Percentiles rank a stretch among this genome's conserved stretches.
phyloP scores from a whole-genome alignment of 345 rosid genomes.

The Citrus sp. region DNA sequence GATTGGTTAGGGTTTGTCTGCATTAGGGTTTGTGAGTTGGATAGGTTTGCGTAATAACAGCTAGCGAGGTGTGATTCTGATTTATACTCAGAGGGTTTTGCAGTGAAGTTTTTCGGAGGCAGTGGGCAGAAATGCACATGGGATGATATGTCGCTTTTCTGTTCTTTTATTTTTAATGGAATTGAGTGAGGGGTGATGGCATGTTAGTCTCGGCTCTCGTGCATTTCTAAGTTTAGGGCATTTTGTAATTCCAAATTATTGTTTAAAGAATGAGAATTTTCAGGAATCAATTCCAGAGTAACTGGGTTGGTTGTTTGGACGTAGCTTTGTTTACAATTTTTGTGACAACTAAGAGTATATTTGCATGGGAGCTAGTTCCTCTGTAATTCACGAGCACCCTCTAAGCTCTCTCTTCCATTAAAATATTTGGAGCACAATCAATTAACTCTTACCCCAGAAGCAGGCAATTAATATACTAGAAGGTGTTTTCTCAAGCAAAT shows the following conservation, averaged over 20 bases:
- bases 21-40: conserved; percentile 29
- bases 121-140: conserved; percentile 51
- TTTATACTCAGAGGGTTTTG: not conserved
- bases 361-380: conserved; percentile 42
- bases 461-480: not conserved
- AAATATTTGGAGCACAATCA: not conserved
- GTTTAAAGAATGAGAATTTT: conserved; percentile 33
- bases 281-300: conserved; percentile 25
- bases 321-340: conserved; percentile 20
- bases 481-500: not conserved
- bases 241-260: conserved; percentile 41
- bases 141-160: conserved; percentile 42
- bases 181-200: conserved; percentile 32
- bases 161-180: conserved; percentile 18
- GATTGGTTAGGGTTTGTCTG: conserved; percentile 34
- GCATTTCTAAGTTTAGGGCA: conserved; percentile 23
- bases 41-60: conserved; percentile 14
- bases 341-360: conserved; percentile 41
- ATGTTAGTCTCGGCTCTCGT: conserved; percentile 29
- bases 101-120: conserved; percentile 6
- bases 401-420: not conserved
- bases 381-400: conserved; percentile 23
- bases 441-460: not conserved
- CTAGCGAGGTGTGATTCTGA: conserved; percentile 25
- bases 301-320: conserved; percentile 21